Conservation (phyloP, 805 yeast species). For the Komagataella pseudopastoris region DNA sequence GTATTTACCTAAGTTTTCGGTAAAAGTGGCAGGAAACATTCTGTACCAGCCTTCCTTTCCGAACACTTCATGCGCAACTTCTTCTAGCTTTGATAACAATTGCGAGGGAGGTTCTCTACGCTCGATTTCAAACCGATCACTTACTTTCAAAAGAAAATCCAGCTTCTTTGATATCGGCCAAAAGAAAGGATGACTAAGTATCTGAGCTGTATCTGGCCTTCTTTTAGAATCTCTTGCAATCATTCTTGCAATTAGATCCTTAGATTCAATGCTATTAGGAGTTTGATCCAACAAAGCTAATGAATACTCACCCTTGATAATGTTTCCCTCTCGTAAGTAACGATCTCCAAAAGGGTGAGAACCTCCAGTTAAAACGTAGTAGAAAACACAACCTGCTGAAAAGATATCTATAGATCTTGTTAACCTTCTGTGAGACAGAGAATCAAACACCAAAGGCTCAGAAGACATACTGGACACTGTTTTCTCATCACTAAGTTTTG, state of each 20-base stretch:
- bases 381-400: constrained; percentile 90
- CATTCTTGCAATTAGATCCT: constrained; percentile 63
- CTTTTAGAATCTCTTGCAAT: constrained; percentile 46
- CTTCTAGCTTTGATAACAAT: constrained; percentile 41
- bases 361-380: constrained; percentile 72
- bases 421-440: constrained; percentile 39
- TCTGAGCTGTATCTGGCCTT: constrained; percentile 58
- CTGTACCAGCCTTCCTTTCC: constrained; percentile 65
- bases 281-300: constrained; percentile 29
- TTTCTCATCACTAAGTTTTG: background rate
- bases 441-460: constrained; percentile 23
- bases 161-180: constrained; percentile 68
- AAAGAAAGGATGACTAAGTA: constrained; percentile 78
- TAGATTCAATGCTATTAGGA: constrained; percentile 48
- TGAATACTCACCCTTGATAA: constrained; percentile 50
- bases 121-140: constrained; percentile 85
- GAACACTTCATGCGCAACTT: constrained; percentile 31
- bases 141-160: constrained; percentile 74
- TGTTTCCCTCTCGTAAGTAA: constrained; percentile 79
- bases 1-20: constrained; percentile 80
- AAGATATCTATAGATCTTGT: constrained; percentile 90
- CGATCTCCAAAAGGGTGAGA: constrained; percentile 93
- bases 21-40: constrained; percentile 56
- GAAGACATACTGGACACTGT: constrained; percentile 4
- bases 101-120: constrained; percentile 67